A percentile compares a stretch with the other conserved stretches of the same genome.
Evolutionary conservation across 352 stramenopile species (phyloP).

Genomic region (Phytophthora idaei): DNA sequence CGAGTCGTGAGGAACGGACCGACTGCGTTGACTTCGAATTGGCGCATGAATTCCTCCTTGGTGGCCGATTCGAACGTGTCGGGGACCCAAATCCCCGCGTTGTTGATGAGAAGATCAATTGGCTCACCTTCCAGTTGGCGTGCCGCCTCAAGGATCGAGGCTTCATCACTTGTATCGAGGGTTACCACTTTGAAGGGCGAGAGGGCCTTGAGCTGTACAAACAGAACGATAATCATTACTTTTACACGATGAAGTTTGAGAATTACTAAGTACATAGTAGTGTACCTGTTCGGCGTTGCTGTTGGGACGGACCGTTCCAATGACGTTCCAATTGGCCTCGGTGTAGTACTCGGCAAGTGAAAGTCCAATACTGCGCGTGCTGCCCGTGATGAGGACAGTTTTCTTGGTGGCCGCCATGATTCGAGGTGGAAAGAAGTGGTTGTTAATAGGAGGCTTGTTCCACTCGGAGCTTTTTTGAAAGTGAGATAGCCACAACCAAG

Average conservation of each 20-base stretch:
- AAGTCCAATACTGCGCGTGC: constrained; percentile 7
- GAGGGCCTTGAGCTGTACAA: constrained; percentile 1
- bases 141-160: background rate
- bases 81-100: background rate
- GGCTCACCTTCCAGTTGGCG: background rate
- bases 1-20: constrained; percentile 8
- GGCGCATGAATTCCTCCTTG: constrained; percentile 8
- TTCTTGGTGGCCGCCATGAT: constrained; percentile 1
- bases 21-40: constrained; percentile 4
- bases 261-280: background rate
- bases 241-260: no score
- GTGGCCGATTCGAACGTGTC: background rate
- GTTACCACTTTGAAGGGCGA: background rate
- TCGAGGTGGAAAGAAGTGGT: background rate
- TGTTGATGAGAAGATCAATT: constrained; percentile 13
- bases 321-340: constrained; percentile 4
- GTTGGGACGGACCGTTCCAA: constrained; percentile 3
- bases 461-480: background rate
- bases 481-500: background rate
- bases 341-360: constrained; percentile 1
- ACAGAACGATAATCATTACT: background rate
- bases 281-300: constrained; percentile 7
- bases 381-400: constrained; percentile 6
- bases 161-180: constrained; percentile 3
- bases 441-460: background rate